Percentiles rank a stretch among this genome's conserved stretches.
phyloP scores from a whole-genome alignment of 2,329 filamentous ascomycete genomes.

The Ophiostoma piceae region DNA sequence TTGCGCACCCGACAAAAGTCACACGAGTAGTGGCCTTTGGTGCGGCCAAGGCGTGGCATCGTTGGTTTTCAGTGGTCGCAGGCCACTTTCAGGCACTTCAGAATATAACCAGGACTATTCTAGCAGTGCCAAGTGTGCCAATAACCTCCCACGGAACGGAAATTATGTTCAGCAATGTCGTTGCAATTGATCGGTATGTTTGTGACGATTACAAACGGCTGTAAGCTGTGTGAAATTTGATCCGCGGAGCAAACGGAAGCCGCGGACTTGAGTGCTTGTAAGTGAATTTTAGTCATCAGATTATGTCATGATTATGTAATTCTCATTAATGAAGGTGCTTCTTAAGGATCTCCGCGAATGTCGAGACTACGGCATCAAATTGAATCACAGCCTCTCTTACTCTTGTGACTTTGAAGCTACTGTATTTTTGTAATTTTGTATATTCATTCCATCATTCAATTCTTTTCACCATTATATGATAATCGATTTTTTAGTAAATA shows the following conservation, averaged over 20 bases:
- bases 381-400: too few relatives aligned
- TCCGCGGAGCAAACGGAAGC: conserved; percentile 2
- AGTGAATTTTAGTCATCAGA: not conserved
- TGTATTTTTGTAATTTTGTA: too few relatives aligned
- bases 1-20: conserved; percentile 23
- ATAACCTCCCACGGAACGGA: not conserved
- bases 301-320: not conserved
- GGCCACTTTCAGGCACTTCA: not conserved
- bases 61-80: not conserved
- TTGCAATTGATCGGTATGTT: not conserved
- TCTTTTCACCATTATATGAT: too few relatives aligned
- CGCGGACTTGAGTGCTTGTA: not conserved
- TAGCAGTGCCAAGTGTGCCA: not conserved
- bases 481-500: too few relatives aligned
- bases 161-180: not conserved
- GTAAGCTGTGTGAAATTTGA: not conserved
- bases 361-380: too few relatives aligned
- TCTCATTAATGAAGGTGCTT: too few relatives aligned
- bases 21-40: conserved; percentile 23
- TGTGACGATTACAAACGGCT: not conserved
- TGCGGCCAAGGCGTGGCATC: conserved; percentile 13
- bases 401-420: too few relatives aligned
- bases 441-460: too few relatives aligned
- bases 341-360: too few relatives aligned
- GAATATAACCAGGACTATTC: not conserved